A percentile compares a stretch with the other conserved stretches of the same genome.
Evolutionary conservation across 495 filamentous ascomycete genomes (phyloP).

Genomic region (Lasiosphaeria ovina): DNA sequence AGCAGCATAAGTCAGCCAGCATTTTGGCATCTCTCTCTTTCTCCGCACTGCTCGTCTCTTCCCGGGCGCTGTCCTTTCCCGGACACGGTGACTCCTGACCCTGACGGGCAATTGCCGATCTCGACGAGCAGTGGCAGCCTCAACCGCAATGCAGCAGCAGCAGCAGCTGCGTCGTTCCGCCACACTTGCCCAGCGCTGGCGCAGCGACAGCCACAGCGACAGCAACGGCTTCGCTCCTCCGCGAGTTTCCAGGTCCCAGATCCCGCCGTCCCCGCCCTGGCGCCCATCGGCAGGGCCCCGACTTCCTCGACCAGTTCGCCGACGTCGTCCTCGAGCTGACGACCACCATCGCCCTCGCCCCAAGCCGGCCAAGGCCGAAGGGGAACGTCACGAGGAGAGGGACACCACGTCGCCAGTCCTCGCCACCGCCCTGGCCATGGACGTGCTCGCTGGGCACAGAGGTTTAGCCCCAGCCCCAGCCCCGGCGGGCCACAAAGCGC

Average conservation of each 20-base stretch:
- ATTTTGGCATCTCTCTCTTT: no score
- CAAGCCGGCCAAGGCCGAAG: conserved; percentile 40
- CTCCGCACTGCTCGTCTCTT: no score
- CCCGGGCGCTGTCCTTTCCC: no score
- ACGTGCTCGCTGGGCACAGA: conserved; percentile 39
- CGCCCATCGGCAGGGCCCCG: conserved; percentile 28
- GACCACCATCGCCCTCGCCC: conserved; percentile 28
- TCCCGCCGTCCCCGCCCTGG: no score
- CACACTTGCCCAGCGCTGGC: no score
- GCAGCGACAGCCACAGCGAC: conserved; percentile 45
- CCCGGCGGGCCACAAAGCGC: conserved; percentile 48
- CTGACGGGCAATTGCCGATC: no score
- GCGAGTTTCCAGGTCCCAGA: conserved; percentile 56
- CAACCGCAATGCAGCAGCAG: no score
- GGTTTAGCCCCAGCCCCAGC: no score
- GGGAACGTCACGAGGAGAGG: conserved; percentile 44
- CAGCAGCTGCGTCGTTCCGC: no score
- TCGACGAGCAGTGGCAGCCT: no score
- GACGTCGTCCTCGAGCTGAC: conserved; percentile 39
- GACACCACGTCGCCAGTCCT: conserved; percentile 56
- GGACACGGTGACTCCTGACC: no score
- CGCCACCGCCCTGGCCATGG: conserved; percentile 55
- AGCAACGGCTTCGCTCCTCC: conserved; percentile 48
- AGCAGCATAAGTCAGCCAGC: no score
- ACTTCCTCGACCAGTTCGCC: conserved; percentile 35